phyloP scores from a whole-genome alignment of 2,329 filamentous ascomycete species.

The Alternaria triticimaculans region DNA sequence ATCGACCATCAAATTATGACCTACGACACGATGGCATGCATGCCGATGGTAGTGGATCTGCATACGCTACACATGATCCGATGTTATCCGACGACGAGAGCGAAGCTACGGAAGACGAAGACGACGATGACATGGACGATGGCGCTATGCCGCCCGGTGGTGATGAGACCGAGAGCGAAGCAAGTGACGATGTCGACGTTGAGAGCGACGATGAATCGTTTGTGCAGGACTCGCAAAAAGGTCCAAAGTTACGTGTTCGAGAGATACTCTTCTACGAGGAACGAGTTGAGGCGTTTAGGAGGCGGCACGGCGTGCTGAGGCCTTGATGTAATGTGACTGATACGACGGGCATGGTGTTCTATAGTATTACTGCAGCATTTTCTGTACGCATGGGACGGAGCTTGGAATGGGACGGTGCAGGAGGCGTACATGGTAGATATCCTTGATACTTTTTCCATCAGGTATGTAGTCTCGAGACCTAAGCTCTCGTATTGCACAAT shows the following conservation, averaged over 20 bases:
- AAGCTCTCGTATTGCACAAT: background rate
- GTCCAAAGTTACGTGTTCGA: constrained; percentile 66
- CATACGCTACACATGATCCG: constrained; percentile 37
- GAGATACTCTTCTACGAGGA: constrained; percentile 88
- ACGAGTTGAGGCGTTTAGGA: constrained; percentile 77
- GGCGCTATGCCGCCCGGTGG: constrained; percentile 58
- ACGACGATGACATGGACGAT: constrained; percentile 59
- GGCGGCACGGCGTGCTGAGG: constrained; percentile 61
- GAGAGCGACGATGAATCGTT: constrained; percentile 61
- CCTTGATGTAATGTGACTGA: constrained; percentile 16
- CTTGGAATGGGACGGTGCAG: constrained; percentile 7
- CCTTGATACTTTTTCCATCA: constrained; percentile 14
- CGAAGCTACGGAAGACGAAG: constrained; percentile 52
- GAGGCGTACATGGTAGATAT: constrained; percentile 25
- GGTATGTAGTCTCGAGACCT: constrained; percentile 3
- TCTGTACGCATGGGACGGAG: constrained; percentile 8
- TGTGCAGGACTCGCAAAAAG: constrained; percentile 57
- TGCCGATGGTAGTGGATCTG: constrained; percentile 29
- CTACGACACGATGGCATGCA: constrained; percentile 41
- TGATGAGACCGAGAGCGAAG: constrained; percentile 43
- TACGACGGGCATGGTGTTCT: constrained; percentile 5
- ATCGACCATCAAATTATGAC: constrained; percentile 56
- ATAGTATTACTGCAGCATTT: constrained; percentile 7
- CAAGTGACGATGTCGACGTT: constrained; percentile 47
- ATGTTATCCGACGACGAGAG: constrained; percentile 48